phyloP scores from a whole-genome alignment of 345 rosid species.

The Leavenworthia alabamica region DNA sequence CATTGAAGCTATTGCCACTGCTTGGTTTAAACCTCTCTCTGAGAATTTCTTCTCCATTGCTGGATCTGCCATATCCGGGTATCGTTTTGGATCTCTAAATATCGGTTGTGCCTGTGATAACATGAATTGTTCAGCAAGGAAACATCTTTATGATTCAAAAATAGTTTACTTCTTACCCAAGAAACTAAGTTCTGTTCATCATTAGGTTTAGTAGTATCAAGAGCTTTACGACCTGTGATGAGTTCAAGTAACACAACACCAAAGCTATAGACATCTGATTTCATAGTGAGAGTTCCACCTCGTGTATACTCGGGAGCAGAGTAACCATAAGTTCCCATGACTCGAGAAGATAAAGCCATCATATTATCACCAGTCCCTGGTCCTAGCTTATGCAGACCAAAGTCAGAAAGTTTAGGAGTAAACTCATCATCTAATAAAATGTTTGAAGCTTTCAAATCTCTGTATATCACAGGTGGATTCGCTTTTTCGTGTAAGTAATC shows the following conservation, averaged over 20 bases:
- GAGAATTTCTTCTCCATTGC: conserved; percentile 41
- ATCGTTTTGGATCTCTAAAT: conserved; percentile 61
- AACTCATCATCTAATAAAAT: conserved; percentile 47
- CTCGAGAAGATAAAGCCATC: conserved; percentile 38
- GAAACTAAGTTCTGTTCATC: conserved; percentile 58
- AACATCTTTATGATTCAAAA: neutral
- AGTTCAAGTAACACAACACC: conserved; percentile 75
- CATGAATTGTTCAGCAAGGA: neutral
- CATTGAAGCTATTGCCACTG: conserved; percentile 84
- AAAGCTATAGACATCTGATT: conserved; percentile 74
- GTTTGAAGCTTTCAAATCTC: conserved; percentile 61
- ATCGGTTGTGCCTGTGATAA: conserved; percentile 55
- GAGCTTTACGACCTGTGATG: conserved; percentile 59
- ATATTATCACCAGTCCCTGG: conserved; percentile 38
- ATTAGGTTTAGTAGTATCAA: conserved; percentile 57
- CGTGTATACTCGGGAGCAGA: conserved; percentile 69
- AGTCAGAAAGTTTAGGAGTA: conserved; percentile 53
- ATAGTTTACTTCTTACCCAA: conserved; percentile 15
- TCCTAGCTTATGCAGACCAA: conserved; percentile 52
- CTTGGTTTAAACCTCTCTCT: conserved; percentile 68
- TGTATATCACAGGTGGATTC: conserved; percentile 48
- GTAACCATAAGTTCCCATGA: conserved; percentile 74
- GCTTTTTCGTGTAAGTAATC: conserved; percentile 55
- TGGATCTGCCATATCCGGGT: conserved; percentile 74
- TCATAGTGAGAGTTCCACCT: conserved; percentile 44